Evolutionary conservation across 805 yeast genomes (phyloP), one percentile per base, ranked within the genome.

Genomic region (Nakazawaea anatomiae): DNA sequence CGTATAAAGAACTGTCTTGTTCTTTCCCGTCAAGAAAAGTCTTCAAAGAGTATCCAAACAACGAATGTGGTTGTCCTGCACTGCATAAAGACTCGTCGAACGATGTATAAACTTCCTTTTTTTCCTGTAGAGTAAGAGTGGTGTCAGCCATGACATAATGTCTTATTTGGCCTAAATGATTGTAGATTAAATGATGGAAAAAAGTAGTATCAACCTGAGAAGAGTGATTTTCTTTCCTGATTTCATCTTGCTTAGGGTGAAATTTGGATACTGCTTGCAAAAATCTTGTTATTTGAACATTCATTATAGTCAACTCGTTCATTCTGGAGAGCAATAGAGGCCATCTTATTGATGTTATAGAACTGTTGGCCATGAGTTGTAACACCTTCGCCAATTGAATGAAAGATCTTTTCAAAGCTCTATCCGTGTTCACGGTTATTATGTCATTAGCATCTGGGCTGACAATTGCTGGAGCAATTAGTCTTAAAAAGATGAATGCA

Each of bases 401-500:
- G 47, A 88, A 75, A 0, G 89, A 79, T 55, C 96, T 75, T 54
- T 89, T 68, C 44, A 63, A 57, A 7, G 51, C 55, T n/a, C 51
- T 42, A n/a, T 54, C 48, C 4, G 59, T 52, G 9, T 45, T 36
- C 1, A 47, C 38, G 8, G 54, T 30, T 2, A 58, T 52, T 44
- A 68, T 62, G 28, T 59, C 60, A 36, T 58, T 74, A 6, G 84
- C 74, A 52, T 88, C 96, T 0, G 97, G 97, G 35, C 89, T 82
- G 11, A 91, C 91, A 58, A 91, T 83, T 0, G 96, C 96, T 10
- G 98, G 97, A 62, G 95, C 87, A 54, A 86, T 75, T 55, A 85
- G 81, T 51, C 96, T 70, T 57, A 92, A 71, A 60, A 92, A 91
- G 50, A 92, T 72, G 62, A 87, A 92, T 0, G 96, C 90, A 0